phyloP scores from a whole-genome alignment of 2,329 filamentous ascomycete genomes.

The Amauroascus niger region DNA sequence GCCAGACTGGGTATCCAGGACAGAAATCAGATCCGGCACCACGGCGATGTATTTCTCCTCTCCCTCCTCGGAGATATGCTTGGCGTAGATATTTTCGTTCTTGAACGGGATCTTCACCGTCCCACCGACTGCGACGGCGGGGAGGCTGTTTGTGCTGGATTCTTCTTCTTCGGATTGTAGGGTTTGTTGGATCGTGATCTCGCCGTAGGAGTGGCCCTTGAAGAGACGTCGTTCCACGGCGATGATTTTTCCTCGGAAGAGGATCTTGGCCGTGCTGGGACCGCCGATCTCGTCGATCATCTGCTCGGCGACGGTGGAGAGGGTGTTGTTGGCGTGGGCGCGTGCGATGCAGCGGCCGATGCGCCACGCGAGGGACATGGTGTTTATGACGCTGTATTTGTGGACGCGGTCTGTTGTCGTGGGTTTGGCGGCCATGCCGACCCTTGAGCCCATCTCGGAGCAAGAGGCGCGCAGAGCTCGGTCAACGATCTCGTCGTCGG shows the following conservation, averaged over 20 bases:
- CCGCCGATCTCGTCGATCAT: constrained; percentile 53
- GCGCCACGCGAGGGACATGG: constrained; percentile 38
- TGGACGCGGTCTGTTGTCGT: constrained; percentile 32
- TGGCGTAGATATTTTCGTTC: constrained; percentile 61
- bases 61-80: constrained; percentile 28
- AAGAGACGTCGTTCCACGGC: constrained; percentile 47
- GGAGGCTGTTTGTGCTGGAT: constrained; percentile 10
- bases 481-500: constrained; percentile 37
- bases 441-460: constrained; percentile 36
- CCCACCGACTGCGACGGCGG: constrained; percentile 13
- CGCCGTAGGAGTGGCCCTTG: constrained; percentile 52
- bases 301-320: constrained; percentile 47
- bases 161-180: constrained; percentile 31
- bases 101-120: constrained; percentile 52
- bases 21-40: constrained; percentile 48
- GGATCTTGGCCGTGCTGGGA: constrained; percentile 42
- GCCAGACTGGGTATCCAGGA: constrained; percentile 49
- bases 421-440: constrained; percentile 35
- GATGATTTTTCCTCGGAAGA: constrained; percentile 57
- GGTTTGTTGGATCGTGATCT: constrained; percentile 47
- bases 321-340: constrained; percentile 41
- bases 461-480: constrained; percentile 35
- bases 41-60: constrained; percentile 35
- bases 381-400: constrained; percentile 34
- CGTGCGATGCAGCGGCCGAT: constrained; percentile 52